A percentile compares a stretch with the other conserved stretches of the same genome.
Conservation (phyloP, 495 filamentous ascomycete genomes). For the Penicillium alfredii region DNA sequence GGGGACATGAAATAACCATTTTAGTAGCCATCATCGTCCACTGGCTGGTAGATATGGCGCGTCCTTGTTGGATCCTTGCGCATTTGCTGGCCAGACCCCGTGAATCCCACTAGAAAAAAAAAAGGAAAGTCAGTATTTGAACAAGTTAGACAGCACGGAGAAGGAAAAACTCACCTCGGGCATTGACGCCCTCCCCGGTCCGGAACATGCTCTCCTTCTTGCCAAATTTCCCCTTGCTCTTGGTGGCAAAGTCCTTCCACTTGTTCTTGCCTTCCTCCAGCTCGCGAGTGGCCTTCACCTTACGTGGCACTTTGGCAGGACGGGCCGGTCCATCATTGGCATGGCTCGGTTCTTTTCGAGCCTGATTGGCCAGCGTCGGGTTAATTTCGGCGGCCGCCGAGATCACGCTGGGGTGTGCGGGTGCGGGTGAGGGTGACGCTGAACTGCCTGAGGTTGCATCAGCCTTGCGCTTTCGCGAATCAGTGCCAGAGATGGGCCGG, state of each 20-base stretch:
- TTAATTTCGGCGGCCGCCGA: conserved; percentile 85
- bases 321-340: conserved; percentile 59
- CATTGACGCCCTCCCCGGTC: conserved; percentile 77
- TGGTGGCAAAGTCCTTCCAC: conserved; percentile 86
- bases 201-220: conserved; percentile 98
- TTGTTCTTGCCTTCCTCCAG: conserved; percentile 86
- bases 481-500: conserved; percentile 59
- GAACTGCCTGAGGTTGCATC: conserved; percentile 61
- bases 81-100: conserved; percentile 90
- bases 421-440: conserved; percentile 42
- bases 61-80: conserved; percentile 79
- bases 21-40: conserved; percentile 61
- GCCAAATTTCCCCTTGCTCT: conserved; percentile 71
- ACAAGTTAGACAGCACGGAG: not conserved
- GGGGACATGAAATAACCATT: not conserved
- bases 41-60: conserved; percentile 80
- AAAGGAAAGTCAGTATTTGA: conserved; percentile 3
- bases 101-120: conserved; percentile 72
- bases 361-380: conserved; percentile 65
- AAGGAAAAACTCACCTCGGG: conserved; percentile 58
- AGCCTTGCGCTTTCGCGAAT: conserved; percentile 84
- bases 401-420: conserved; percentile 59
- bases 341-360: conserved; percentile 59
- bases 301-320: conserved; percentile 63
- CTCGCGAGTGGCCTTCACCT: conserved; percentile 85